phyloP scores from a whole-genome alignment of 768 basidiomycete species.

The Xerocomus brunneocitrinus region DNA sequence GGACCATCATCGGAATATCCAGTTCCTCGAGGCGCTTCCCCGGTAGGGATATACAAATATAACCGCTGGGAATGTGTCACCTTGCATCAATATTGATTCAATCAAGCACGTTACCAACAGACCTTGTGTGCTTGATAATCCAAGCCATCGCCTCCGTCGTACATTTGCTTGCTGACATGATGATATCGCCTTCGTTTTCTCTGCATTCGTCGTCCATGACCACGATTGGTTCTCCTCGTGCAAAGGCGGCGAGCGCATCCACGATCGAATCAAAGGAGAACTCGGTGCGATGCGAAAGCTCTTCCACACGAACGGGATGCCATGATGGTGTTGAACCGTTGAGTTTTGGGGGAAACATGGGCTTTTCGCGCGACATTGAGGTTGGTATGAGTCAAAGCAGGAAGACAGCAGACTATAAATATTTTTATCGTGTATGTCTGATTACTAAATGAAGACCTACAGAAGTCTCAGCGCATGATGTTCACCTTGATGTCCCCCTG shows the following conservation, averaged over 20 bases:
- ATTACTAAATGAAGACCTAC: background rate
- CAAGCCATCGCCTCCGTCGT: slow-evolving; percentile 98
- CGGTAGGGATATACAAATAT: slow-evolving; percentile 86
- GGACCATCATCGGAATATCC: slow-evolving; percentile 91
- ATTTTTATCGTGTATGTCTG: background rate
- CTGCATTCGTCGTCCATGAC: slow-evolving; percentile 96
- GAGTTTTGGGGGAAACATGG: slow-evolving; percentile 1
- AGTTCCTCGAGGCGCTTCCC: slow-evolving; percentile 70
- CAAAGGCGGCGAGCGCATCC: slow-evolving; percentile 72
- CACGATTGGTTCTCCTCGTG: slow-evolving; percentile 83
- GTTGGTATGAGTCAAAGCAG: slow-evolving; percentile 3
- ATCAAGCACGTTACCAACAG: slow-evolving; percentile 17
- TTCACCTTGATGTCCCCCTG: background rate
- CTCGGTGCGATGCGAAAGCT: slow-evolving; percentile 20
- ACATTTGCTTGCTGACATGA: slow-evolving; percentile 77
- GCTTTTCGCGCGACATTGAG: background rate
- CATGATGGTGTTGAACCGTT: slow-evolving; percentile 14
- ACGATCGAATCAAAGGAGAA: slow-evolving; percentile 80
- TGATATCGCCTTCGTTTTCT: slow-evolving; percentile 97
- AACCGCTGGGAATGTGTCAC: slow-evolving; percentile 59
- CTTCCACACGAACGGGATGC: slow-evolving; percentile 20
- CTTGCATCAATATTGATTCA: background rate
- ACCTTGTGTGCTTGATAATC: slow-evolving; percentile 98
- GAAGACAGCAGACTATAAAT: background rate
- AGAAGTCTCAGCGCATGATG: background rate